Evolutionary conservation across 257 asterid genomes (phyloP), one percentile per base, ranked within the genome.

Genomic region (Voacanga thouarsii): DNA sequence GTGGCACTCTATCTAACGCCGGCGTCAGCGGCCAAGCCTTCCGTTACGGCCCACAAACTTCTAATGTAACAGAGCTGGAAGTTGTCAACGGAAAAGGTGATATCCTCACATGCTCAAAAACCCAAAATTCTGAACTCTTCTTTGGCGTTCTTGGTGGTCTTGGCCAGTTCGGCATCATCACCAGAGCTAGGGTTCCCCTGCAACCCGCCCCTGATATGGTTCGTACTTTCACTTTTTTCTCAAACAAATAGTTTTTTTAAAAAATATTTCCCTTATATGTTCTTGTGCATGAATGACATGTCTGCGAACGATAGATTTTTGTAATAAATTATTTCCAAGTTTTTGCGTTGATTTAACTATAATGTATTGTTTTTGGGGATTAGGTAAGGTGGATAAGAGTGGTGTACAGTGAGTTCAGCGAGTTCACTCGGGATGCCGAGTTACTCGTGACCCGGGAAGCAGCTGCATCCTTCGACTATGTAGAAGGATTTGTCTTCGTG

Each of bases 381-480:
- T 80, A 95, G 99, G 98, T 95, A 80, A 89, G 96, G 84, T 95
- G 98, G 99, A 95, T 93, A 84, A 85, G 98, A 73, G 84, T 95
- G 81, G 97, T 93, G 30, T 93, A 93, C 82, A 86, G 82, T 30
- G 97, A 95, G 83, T 95, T 95, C 80, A 71, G 84, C 75, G 97
- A 91, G 79, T 95, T 85, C 90, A 85, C 94, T 56, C 88, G 85
- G 51, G 94, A 93, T 5, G 88, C 96, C 49, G 99, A 95, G 94
- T 86, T 72, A n/a, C 88, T 91, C 1, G 90, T 93, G 72, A 89
- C 81, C 78, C 89, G 85, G 39, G 79, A 51, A 65, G 57, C 45
- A 16, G 86, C 83, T 1, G 96, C 72, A 30, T 78, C 97, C 39
- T 93, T 95, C 73, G 89, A 95, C 74, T 95, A 95, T 90, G 90